phyloP scores from a whole-genome alignment of 768 basidiomycete species.

The Trametes maxima region DNA sequence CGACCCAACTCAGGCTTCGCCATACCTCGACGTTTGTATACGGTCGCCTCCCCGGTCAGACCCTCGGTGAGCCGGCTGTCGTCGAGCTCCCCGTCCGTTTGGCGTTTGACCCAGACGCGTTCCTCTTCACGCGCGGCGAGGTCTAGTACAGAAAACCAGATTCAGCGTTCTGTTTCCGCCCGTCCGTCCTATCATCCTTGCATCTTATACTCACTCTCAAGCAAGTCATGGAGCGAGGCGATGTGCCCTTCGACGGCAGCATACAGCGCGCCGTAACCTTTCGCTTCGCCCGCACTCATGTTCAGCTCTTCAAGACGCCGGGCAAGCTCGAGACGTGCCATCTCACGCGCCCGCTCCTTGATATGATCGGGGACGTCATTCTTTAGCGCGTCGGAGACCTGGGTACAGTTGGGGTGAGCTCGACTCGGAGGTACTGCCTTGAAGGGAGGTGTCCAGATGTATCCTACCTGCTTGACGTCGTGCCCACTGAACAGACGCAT shows the following conservation, averaged over 20 bases:
- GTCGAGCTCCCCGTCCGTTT: slow-evolving; percentile 71
- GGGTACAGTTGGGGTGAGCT: neutral
- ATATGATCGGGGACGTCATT: slow-evolving; percentile 61
- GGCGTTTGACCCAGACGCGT: slow-evolving; percentile 70
- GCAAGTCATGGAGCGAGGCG: slow-evolving; percentile 56
- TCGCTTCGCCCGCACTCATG: slow-evolving; percentile 58
- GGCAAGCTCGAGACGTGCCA: slow-evolving; percentile 65
- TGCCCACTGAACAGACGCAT: slow-evolving; percentile 66
- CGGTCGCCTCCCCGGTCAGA: slow-evolving; percentile 66
- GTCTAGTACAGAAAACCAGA: slow-evolving; percentile 39
- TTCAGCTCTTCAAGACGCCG: slow-evolving; percentile 63
- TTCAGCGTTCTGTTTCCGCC: too few species aligned
- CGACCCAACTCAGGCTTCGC: slow-evolving; percentile 68
- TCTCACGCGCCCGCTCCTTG: slow-evolving; percentile 63
- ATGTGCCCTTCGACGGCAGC: slow-evolving; percentile 61
- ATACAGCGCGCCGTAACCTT: slow-evolving; percentile 54
- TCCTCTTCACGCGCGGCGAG: slow-evolving; percentile 71
- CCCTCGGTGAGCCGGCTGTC: slow-evolving; percentile 68
- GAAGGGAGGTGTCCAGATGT: neutral
- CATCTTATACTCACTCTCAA: slow-evolving; percentile 53
- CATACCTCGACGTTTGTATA: slow-evolving; percentile 72
- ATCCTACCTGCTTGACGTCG: slow-evolving; percentile 58
- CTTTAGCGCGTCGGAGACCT: slow-evolving; percentile 58
- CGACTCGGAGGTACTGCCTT: neutral
- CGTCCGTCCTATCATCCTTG: too few species aligned